phyloP scores from a whole-genome alignment of 2,329 filamentous ascomycete genomes.

The Didymella sp. region DNA sequence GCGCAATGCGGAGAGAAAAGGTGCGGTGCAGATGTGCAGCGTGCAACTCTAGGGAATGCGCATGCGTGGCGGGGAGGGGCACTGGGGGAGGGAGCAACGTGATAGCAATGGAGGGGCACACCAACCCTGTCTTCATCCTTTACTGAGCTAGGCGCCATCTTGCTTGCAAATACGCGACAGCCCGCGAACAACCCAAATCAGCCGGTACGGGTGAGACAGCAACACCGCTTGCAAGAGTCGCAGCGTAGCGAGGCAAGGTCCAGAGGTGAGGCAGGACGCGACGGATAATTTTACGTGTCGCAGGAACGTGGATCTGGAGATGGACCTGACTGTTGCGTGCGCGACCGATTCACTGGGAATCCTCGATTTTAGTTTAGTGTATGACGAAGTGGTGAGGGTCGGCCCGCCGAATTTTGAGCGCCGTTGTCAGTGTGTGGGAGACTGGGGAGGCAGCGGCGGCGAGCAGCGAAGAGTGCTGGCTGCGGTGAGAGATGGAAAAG shows the following conservation, averaged over 20 bases:
- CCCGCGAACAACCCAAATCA: constrained; percentile 20
- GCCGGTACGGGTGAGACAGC: constrained; percentile 26
- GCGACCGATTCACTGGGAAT: constrained; percentile 31
- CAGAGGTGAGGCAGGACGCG: constrained; percentile 22
- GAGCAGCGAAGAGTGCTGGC: constrained; percentile 8
- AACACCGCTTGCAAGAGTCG: constrained; percentile 25
- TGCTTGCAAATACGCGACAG: constrained; percentile 30
- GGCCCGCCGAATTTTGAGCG: constrained; percentile 40
- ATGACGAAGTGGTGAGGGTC: constrained; percentile 42
- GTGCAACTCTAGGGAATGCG: constrained; percentile 7
- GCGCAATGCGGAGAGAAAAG: constrained; percentile 4
- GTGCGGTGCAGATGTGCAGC: not conserved
- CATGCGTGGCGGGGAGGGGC: constrained; percentile 24
- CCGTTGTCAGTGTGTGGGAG: constrained; percentile 22
- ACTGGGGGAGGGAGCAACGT: constrained; percentile 19
- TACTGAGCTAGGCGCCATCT: constrained; percentile 43
- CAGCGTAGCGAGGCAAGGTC: constrained; percentile 23
- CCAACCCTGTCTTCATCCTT: constrained; percentile 47
- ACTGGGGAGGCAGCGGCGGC: constrained; percentile 10
- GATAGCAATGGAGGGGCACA: constrained; percentile 38
- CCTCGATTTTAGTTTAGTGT: constrained; percentile 34
- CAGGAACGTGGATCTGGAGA: constrained; percentile 14
- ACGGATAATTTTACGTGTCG: constrained; percentile 33
- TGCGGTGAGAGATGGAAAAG: constrained; percentile 9
- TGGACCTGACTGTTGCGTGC: constrained; percentile 12